Evolutionary conservation across 176 grass and related monocot species (phyloP).

Genomic region (Carex myosuroides): DNA sequence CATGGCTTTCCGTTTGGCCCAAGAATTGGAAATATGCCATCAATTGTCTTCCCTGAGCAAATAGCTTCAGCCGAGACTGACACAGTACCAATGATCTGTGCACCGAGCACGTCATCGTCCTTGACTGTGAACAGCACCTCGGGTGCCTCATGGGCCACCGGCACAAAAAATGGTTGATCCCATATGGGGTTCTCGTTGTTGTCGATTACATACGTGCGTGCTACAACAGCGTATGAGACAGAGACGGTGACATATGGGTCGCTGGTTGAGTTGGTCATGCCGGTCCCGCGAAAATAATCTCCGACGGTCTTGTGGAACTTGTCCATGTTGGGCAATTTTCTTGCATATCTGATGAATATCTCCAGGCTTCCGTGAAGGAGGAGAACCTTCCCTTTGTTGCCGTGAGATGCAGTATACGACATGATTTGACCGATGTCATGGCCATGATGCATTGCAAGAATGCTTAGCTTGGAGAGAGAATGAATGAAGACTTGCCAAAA

Average conservation of each 20-base stretch:
- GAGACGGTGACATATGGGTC: conserved; percentile 71
- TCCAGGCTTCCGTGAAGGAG: conserved; percentile 81
- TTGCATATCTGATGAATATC: conserved; percentile 56
- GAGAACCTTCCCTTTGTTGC: conserved; percentile 36
- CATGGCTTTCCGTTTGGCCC: conserved; percentile 58
- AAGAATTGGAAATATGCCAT: conserved; percentile 43
- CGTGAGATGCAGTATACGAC: conserved; percentile 15
- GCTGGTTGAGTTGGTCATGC: conserved; percentile 48
- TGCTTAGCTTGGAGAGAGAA: neutral
- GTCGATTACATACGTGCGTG: conserved; percentile 57
- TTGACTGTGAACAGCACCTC: conserved; percentile 76
- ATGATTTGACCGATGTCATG: neutral
- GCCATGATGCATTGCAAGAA: neutral
- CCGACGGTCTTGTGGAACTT: conserved; percentile 61
- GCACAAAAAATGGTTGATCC: conserved; percentile 64
- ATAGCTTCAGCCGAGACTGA: conserved; percentile 41
- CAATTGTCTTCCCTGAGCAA: conserved; percentile 37
- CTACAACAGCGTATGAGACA: conserved; percentile 40
- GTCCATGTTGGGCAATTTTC: conserved; percentile 71
- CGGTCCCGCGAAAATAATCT: conserved; percentile 39
- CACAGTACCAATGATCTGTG: conserved; percentile 60
- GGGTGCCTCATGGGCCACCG: conserved; percentile 55
- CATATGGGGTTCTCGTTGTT: conserved; percentile 77
- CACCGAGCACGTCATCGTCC: conserved; percentile 64
- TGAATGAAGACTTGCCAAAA: neutral